phyloP scores from a whole-genome alignment of 805 yeast species.

The Myxozyma neglecta region DNA sequence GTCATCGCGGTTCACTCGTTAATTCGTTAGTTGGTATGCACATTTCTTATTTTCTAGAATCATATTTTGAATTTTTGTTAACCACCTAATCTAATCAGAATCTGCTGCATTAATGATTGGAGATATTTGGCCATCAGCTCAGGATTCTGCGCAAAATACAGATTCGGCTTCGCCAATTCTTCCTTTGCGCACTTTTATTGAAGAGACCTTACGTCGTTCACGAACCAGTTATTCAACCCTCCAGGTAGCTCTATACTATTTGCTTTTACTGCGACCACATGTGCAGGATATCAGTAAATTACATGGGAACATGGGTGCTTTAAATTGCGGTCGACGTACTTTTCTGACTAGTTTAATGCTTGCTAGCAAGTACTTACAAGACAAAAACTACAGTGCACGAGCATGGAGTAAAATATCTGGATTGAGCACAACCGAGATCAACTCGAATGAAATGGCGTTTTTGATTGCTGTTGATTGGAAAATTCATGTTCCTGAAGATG shows the following conservation, averaged over 20 bases:
- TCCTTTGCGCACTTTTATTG: slow-evolving; percentile 42
- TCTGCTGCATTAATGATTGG: slow-evolving; percentile 37
- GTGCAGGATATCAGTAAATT: slow-evolving; percentile 29
- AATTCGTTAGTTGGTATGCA: slow-evolving; percentile 32
- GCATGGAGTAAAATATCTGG: slow-evolving; percentile 80
- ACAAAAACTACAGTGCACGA: slow-evolving; percentile 63
- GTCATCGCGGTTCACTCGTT: slow-evolving; percentile 22
- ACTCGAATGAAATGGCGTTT: slow-evolving; percentile 53
- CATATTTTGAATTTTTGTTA: not conserved
- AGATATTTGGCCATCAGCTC: slow-evolving; percentile 40
- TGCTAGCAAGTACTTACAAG: slow-evolving; percentile 72
- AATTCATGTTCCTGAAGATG: slow-evolving; percentile 51
- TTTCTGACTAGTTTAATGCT: slow-evolving; percentile 68
- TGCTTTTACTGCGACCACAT: slow-evolving; percentile 49
- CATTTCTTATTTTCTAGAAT: slow-evolving; percentile 9
- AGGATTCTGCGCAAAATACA: slow-evolving; percentile 33
- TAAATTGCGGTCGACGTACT: slow-evolving; percentile 60
- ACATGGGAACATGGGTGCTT: slow-evolving; percentile 16
- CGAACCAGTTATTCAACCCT: slow-evolving; percentile 61
- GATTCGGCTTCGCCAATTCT: slow-evolving; percentile 35
- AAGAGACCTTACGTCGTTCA: slow-evolving; percentile 49
- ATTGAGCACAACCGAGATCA: slow-evolving; percentile 52
- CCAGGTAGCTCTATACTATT: slow-evolving; percentile 66
- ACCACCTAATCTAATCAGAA: slow-evolving; percentile 17
- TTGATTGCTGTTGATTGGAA: slow-evolving; percentile 58